Conservation (phyloP, 192 early-diverging fungal genomes). For the Coemansia sp. region DNA sequence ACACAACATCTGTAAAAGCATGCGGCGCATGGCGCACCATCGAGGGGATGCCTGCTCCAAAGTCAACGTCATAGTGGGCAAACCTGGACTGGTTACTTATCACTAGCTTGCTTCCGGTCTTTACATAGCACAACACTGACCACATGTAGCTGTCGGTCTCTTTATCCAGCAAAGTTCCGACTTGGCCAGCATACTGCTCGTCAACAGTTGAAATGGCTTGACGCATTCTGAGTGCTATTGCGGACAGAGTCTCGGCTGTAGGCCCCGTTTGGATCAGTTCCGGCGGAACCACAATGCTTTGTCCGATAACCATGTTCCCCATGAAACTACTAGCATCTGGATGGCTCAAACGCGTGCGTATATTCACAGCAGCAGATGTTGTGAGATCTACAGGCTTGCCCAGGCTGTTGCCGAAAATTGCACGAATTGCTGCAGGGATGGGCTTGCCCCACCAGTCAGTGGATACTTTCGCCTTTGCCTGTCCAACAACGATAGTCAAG, state of each 20-base stretch:
- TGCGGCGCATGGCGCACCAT: not conserved
- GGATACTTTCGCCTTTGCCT: not conserved
- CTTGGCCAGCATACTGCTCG: not conserved
- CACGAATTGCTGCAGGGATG: not conserved
- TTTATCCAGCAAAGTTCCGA: no score
- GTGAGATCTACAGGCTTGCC: not conserved
- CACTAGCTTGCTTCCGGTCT: no score
- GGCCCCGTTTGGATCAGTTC: not conserved
- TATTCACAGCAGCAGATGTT: not conserved
- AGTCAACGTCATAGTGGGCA: no score
- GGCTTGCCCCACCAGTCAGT: not conserved
- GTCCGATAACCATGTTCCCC: not conserved
- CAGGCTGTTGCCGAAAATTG: not conserved
- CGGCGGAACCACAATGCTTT: not conserved
- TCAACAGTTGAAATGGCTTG: not conserved
- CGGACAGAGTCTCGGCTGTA: not conserved
- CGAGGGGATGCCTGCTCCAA: no score
- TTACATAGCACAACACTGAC: no score
- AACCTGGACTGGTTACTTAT: no score
- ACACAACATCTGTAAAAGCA: not conserved
- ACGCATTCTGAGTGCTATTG: not conserved
- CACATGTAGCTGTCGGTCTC: no score
- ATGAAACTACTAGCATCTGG: not conserved
- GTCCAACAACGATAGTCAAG: not conserved
- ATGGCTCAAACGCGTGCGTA: not conserved